phyloP scores from a whole-genome alignment of 768 basidiomycete species.

The Saitozyma sp. region DNA sequence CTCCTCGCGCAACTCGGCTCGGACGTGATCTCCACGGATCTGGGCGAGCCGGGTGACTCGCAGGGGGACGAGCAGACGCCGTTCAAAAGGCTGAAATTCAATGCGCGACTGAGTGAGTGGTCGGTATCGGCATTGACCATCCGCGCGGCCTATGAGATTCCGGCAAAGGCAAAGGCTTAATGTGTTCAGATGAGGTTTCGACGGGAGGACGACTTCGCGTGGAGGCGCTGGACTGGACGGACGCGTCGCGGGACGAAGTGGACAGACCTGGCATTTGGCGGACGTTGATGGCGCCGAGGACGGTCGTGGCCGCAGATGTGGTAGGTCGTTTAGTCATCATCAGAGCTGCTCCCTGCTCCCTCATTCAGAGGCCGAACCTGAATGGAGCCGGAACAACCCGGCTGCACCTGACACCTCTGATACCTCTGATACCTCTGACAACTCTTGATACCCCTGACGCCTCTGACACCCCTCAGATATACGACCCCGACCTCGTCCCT shows the following conservation, averaged over 20 bases:
- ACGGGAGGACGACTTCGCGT: constrained; percentile 7
- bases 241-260: constrained; percentile 10
- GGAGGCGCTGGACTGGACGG: constrained; percentile 36
- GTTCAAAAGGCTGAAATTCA: constrained; percentile 22
- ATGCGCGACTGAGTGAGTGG: constrained; percentile 37
- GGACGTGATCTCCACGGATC: constrained; percentile 36
- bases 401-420: not conserved
- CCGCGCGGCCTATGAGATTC: not conserved
- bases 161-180: not conserved
- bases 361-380: not conserved
- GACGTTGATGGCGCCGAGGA: constrained; percentile 9
- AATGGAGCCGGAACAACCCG: not conserved
- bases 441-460: not conserved
- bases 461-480: constrained; percentile 31
- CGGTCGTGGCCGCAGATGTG: constrained; percentile 48
- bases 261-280: constrained; percentile 22
- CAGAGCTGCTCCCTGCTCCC: not conserved
- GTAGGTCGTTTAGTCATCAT: constrained; percentile 21
- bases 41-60: constrained; percentile 10
- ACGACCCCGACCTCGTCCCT: constrained; percentile 48
- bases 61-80: constrained; percentile 25
- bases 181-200: not conserved
- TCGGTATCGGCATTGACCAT: not conserved
- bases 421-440: not conserved
- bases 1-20: constrained; percentile 36